Evolutionary conservation across 176 grass and related monocot species (phyloP), one percentile per base, ranked within the genome.

Genomic region (Puccinellia tenuiflora): DNA sequence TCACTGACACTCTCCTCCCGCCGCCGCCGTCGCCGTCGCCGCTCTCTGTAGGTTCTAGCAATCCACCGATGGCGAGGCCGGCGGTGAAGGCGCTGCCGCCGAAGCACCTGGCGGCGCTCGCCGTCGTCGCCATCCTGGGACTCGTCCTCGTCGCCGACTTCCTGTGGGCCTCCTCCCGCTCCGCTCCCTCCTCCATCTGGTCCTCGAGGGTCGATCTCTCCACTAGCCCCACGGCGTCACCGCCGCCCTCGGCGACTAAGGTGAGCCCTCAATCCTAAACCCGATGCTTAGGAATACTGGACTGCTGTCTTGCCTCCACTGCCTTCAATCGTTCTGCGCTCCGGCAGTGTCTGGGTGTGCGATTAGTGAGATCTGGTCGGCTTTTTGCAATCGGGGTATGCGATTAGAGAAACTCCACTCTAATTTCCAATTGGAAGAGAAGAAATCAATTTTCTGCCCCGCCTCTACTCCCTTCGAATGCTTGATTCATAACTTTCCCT

Each of bases 121-220:
- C 87, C 50, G 75, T 79, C 68, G 24, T 98, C 54, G 89, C 61
- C 52, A 42, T 95, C 79, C 89, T 98, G 55, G 88, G 88, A 26
- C 40, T 98, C 59, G 87, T 86, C 75, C 80, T 98, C 63, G 78
- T 98, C 40, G 87, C 84, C 77, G 92, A 98, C 77, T 88, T 85
- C 87, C 88, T 94, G 26, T 95, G 92, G 88, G 90, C 92, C 22
- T 89, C 90, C 37, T 92, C 92, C 16, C 79, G 67, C 30, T 87
- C 30, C 6, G 34, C 60, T 9, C 9, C 85, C 53, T 51, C 84
- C 7, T 69, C 79, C 22, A 35, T 88, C 35, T 88, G 92, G 92
- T 91, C 85, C 59, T 88, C 83, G 24, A 93, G 53, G 34, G 6
- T 90, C 70, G 88, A 79, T 54, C 60, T 90, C 40, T 20, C 59